These are phyloP conservation scores for Trametes polyzona DNA, from an alignment of 1,284 basidiomycete species.

Conservation along the genomic window DNA sequence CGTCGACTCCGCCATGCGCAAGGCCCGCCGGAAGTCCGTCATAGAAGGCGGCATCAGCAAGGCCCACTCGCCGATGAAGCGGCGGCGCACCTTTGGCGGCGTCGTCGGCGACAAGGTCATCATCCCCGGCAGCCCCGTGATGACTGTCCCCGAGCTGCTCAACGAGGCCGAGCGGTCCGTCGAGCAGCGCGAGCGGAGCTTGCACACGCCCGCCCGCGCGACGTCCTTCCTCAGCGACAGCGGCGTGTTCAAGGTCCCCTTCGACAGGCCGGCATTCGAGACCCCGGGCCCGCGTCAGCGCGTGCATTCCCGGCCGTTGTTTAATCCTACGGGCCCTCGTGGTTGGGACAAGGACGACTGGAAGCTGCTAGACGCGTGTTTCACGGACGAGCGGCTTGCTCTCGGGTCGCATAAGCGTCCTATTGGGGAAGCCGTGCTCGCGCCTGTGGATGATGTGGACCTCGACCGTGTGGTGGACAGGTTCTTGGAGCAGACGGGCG, in stretches of 20 bases:
- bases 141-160: slow-evolving; percentile 58
- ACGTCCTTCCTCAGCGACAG: slow-evolving; percentile 7
- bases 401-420: slow-evolving; percentile 41
- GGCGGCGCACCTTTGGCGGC: slow-evolving; percentile 44
- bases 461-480: slow-evolving; percentile 21
- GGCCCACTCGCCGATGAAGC: slow-evolving; percentile 29
- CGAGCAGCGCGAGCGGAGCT: slow-evolving; percentile 27
- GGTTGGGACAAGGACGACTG: slow-evolving; percentile 74
- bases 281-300: slow-evolving; percentile 21
- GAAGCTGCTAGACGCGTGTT: slow-evolving; percentile 75
- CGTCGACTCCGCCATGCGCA: slow-evolving; percentile 40
- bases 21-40: slow-evolving; percentile 40
- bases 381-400: slow-evolving; percentile 65
- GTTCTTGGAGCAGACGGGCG: slow-evolving; percentile 22
- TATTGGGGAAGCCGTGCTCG: slow-evolving; percentile 20
- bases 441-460: slow-evolving; percentile 22
- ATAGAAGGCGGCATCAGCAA: slow-evolving; percentile 43
- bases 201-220: slow-evolving; percentile 17
- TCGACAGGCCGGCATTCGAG: slow-evolving; percentile 15
- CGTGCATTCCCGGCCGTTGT: slow-evolving; percentile 13
- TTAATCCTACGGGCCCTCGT: slow-evolving; percentile 27
- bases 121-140: slow-evolving; percentile 57
- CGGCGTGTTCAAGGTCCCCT: slow-evolving; percentile 14
- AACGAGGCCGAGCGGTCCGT: slow-evolving; percentile 62
- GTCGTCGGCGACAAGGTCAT: slow-evolving; percentile 55